phyloP scores from a whole-genome alignment of 2,329 filamentous ascomycete genomes.

The Aspergillus alliaceus region DNA sequence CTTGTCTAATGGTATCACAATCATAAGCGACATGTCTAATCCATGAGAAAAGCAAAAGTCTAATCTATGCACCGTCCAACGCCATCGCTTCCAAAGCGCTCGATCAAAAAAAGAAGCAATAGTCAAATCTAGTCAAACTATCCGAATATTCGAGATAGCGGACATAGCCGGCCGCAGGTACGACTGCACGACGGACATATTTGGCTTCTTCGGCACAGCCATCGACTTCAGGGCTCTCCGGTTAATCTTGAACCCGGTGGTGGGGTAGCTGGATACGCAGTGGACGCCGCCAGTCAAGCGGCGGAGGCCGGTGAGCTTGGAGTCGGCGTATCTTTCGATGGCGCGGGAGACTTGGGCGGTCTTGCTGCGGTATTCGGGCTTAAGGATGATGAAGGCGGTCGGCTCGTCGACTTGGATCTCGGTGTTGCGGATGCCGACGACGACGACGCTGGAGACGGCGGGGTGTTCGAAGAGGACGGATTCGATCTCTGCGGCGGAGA shows the following conservation, averaged over 20 bases:
- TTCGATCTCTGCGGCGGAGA: slow-evolving; percentile 34
- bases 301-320: neutral
- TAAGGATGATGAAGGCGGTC: neutral
- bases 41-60: neutral
- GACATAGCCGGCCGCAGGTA: neutral
- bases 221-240: neutral
- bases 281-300: neutral
- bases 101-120: neutral
- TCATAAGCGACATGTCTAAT: neutral
- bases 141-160: neutral
- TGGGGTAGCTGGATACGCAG: neutral
- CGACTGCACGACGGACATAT: neutral
- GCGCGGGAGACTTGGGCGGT: neutral
- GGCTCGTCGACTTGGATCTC: neutral
- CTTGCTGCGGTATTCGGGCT: neutral
- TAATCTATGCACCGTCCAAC: neutral
- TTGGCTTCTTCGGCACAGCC: neutral
- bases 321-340: neutral
- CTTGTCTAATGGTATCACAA: neutral
- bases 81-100: too few species aligned
- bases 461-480: slow-evolving; percentile 31
- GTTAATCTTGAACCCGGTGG: neutral
- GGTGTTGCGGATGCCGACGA: slow-evolving; percentile 24
- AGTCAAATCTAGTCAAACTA: neutral
- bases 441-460: slow-evolving; percentile 31